These are phyloP conservation scores for Fusarium nematophilum DNA, from an alignment of 2,329 filamentous ascomycete species.

Conservation along the genomic window DNA sequence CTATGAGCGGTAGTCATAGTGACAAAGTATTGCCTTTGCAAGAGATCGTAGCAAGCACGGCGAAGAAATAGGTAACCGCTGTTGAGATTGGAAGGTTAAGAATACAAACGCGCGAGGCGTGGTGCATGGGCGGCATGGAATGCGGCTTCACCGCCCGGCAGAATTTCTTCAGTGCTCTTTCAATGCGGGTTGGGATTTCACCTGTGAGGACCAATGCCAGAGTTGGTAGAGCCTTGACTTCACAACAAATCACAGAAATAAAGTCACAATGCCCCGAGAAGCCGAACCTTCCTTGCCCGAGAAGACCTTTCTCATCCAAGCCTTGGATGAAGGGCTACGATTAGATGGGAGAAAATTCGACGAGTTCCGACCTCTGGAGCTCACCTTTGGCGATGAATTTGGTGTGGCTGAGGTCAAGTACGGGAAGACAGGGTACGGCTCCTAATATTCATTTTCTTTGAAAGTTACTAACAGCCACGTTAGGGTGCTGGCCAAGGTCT, in stretches of 20 bases:
- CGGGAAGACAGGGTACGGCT: conserved; percentile 84
- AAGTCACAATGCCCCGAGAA: conserved; percentile 84
- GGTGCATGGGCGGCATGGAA: background rate
- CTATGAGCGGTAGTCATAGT: conserved; percentile 77
- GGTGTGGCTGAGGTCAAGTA: conserved; percentile 88
- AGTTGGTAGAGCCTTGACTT: conserved; percentile 8
- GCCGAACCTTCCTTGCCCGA: conserved; percentile 90
- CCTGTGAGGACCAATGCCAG: background rate
- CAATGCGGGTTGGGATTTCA: conserved; percentile 21
- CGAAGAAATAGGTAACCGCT: background rate
- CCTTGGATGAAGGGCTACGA: conserved; percentile 82
- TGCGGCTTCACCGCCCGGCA: conserved; percentile 60
- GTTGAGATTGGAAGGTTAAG: background rate
- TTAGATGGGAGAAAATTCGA: conserved; percentile 87
- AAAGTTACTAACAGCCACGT: conserved; percentile 15
- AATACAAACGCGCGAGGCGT: conserved; percentile 5
- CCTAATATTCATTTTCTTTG: background rate
- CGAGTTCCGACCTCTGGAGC: conserved; percentile 79
- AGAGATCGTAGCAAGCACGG: conserved; percentile 1
- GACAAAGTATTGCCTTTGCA: conserved; percentile 7
- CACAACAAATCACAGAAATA: conserved; percentile 15
- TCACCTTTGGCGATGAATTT: conserved; percentile 90
- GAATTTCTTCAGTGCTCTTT: conserved; percentile 52
- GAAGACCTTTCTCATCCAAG: conserved; percentile 85
- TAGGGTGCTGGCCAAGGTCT: conserved; percentile 86